These are phyloP conservation scores for Angomonas deanei DNA, from an alignment of 208 protist genomes.

Conservation along the genomic window DNA sequence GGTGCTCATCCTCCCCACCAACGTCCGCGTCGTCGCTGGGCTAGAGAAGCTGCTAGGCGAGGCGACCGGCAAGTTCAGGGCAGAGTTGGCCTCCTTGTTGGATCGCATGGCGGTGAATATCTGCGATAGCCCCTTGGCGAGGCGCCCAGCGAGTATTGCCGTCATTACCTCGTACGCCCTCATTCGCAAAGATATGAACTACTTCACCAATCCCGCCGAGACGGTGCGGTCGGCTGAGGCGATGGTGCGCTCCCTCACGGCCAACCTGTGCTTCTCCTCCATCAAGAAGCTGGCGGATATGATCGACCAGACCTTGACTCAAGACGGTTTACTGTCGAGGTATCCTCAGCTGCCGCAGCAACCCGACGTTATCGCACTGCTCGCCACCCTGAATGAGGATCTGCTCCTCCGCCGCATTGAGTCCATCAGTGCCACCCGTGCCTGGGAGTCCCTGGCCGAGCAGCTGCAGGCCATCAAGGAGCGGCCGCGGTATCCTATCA, in stretches of 20 bases:
- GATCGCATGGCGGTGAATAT: slow-evolving; percentile 88
- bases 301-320: slow-evolving; percentile 23
- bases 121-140: slow-evolving; percentile 78
- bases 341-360: no score
- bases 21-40: slow-evolving; percentile 38
- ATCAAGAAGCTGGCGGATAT: slow-evolving; percentile 90
- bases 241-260: slow-evolving; percentile 75
- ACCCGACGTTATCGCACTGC: slow-evolving; percentile 5
- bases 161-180: slow-evolving; percentile 14
- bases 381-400: slow-evolving; percentile 33
- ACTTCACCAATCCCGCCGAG: slow-evolving; percentile 22
- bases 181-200: background rate
- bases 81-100: slow-evolving; percentile 55
- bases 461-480: slow-evolving; percentile 27
- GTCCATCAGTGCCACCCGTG: slow-evolving; percentile 91
- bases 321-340: no score
- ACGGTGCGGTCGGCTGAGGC: slow-evolving; percentile 59
- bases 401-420: slow-evolving; percentile 73
- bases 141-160: slow-evolving; percentile 91
- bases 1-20: slow-evolving; percentile 46
- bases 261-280: slow-evolving; percentile 74
- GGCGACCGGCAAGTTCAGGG: slow-evolving; percentile 25
- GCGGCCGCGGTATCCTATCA: no score
- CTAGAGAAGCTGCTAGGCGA: slow-evolving; percentile 18
- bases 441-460: slow-evolving; percentile 53